These are phyloP conservation scores for Aspergillus nanangensis DNA, from an alignment of 495 filamentous ascomycete genomes.

Conservation along the genomic window DNA sequence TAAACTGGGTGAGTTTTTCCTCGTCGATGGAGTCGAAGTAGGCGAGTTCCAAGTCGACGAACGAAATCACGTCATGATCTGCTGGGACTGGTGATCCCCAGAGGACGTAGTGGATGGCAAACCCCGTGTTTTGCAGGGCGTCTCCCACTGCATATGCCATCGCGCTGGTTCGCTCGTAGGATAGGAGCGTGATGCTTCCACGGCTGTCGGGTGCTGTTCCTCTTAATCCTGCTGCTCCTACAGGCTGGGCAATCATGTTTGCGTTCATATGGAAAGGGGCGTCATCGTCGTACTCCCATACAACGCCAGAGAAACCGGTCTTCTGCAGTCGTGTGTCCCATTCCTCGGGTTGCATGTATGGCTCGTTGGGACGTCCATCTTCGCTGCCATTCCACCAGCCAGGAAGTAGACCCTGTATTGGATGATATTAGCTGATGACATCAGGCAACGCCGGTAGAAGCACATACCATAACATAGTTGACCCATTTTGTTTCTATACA, in stretches of 20 bases:
- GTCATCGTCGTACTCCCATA: slow-evolving; percentile 27
- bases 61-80: slow-evolving; percentile 28
- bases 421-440: not conserved
- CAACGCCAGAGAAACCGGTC: slow-evolving; percentile 25
- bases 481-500: not conserved
- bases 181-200: too few relatives aligned
- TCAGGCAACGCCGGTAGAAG: not conserved
- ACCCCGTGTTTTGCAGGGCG: too few relatives aligned
- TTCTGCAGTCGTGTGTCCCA: slow-evolving; percentile 24
- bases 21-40: slow-evolving; percentile 29
- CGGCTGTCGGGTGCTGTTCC: too few relatives aligned
- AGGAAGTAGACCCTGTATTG: slow-evolving; percentile 7
- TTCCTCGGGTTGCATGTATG: slow-evolving; percentile 18
- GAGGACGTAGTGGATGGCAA: too few relatives aligned
- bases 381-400: slow-evolving; percentile 30
- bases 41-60: slow-evolving; percentile 22
- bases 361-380: slow-evolving; percentile 21
- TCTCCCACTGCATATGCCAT: too few relatives aligned
- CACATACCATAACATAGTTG: not conserved
- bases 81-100: slow-evolving; percentile 16
- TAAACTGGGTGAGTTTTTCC: slow-evolving; percentile 16
- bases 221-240: too few relatives aligned
- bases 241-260: slow-evolving; percentile 25
- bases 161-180: too few relatives aligned
- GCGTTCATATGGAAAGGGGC: slow-evolving; percentile 25